phyloP scores from a whole-genome alignment of 352 stramenopile genomes.

The Phytophthora litchii region DNA sequence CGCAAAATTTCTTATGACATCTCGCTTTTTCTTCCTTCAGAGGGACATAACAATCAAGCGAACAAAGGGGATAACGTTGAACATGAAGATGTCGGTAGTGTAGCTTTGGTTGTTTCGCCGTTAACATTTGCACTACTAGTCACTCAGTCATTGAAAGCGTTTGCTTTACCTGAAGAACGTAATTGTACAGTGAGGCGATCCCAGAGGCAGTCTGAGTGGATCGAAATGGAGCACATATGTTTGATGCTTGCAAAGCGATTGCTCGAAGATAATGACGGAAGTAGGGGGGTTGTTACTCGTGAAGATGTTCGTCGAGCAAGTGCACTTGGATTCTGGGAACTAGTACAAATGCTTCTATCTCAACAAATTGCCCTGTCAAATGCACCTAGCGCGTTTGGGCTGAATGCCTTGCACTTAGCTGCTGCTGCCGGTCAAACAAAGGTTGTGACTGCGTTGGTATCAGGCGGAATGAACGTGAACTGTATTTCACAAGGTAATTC shows the following conservation, averaged over 20 bases:
- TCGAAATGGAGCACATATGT: slow-evolving; percentile 46
- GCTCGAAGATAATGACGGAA: slow-evolving; percentile 38
- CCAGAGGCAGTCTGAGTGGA: slow-evolving; percentile 42
- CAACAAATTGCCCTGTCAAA: slow-evolving; percentile 58
- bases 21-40: slow-evolving; percentile 7
- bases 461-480: slow-evolving; percentile 67
- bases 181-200: slow-evolving; percentile 21
- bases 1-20: slow-evolving; percentile 48
- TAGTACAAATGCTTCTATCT: slow-evolving; percentile 47
- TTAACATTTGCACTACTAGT: slow-evolving; percentile 57
- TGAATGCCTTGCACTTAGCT: slow-evolving; percentile 63
- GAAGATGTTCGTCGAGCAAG: slow-evolving; percentile 58
- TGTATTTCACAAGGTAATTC: slow-evolving; percentile 24
- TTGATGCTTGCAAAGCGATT: slow-evolving; percentile 39
- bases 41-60: background rate
- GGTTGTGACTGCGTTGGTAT: slow-evolving; percentile 46
- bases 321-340: slow-evolving; percentile 51
- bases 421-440: slow-evolving; percentile 51
- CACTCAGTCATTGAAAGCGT: slow-evolving; percentile 33
- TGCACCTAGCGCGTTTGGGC: slow-evolving; percentile 33
- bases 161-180: slow-evolving; percentile 29
- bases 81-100: background rate
- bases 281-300: slow-evolving; percentile 53
- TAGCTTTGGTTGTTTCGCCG: slow-evolving; percentile 37
- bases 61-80: background rate